A percentile compares a stretch with the other conserved stretches of the same genome.
Evolutionary conservation across 805 yeast species (phyloP).

Genomic region (Starmerella bombi): DNA sequence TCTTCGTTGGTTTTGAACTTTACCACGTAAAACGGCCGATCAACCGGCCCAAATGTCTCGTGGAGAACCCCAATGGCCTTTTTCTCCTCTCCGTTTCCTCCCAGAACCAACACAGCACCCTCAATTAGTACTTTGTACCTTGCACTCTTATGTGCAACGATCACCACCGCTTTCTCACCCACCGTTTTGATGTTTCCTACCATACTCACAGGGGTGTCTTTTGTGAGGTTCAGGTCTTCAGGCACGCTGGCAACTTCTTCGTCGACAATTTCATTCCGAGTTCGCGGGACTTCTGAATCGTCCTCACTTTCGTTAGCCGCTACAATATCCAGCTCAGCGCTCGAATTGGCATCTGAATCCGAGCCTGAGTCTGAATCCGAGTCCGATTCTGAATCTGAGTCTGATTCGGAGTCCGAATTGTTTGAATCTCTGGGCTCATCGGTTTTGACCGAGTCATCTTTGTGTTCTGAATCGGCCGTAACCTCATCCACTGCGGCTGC

Average conservation of each 20-base stretch:
- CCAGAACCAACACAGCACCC: slow-evolving; percentile 51
- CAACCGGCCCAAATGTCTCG: slow-evolving; percentile 83
- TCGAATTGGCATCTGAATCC: slow-evolving; percentile 12
- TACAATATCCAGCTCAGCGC: slow-evolving; percentile 19
- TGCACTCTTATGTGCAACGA: slow-evolving; percentile 64
- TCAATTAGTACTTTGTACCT: slow-evolving; percentile 75
- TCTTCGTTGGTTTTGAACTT: slow-evolving; percentile 44
- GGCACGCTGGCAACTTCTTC: slow-evolving; percentile 60
- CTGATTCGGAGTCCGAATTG: too few relatives aligned
- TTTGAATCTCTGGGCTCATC: too few relatives aligned
- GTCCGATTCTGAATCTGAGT: slow-evolving; percentile 1
- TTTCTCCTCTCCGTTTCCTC: slow-evolving; percentile 32
- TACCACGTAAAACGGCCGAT: slow-evolving; percentile 68
- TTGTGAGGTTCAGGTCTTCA: slow-evolving; percentile 44
- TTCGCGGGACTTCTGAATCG: slow-evolving; percentile 43
- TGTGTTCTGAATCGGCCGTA: too few relatives aligned
- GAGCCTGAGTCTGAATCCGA: background rate
- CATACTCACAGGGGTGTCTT: slow-evolving; percentile 51
- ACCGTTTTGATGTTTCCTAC: slow-evolving; percentile 58
- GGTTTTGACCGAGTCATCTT: too few relatives aligned
- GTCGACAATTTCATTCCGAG: slow-evolving; percentile 63
- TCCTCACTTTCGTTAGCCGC: slow-evolving; percentile 17
- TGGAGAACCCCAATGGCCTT: slow-evolving; percentile 60
- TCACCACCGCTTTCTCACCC: slow-evolving; percentile 58
- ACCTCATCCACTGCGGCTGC: too few relatives aligned